phyloP scores from a whole-genome alignment of 768 basidiomycete genomes.

The Psilocybe sp. region DNA sequence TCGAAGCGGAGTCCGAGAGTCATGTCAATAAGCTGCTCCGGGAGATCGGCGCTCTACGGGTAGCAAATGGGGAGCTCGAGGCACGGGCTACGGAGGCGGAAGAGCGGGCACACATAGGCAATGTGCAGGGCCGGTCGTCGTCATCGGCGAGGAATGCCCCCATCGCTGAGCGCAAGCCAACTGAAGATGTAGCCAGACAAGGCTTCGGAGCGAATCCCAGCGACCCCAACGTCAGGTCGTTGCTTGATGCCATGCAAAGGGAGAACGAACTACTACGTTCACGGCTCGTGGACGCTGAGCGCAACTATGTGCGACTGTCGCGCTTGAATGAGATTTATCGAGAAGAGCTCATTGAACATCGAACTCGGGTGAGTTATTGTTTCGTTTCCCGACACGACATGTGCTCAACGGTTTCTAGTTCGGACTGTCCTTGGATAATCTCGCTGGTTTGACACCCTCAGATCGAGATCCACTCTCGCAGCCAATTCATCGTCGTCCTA shows the following conservation, averaged over 20 bases:
- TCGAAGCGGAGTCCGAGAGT: conserved; percentile 84
- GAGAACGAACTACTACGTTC: conserved; percentile 77
- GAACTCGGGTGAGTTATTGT: conserved; percentile 61
- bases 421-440: conserved; percentile 73
- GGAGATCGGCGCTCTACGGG: conserved; percentile 63
- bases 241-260: conserved; percentile 72
- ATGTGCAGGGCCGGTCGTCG: neutral
- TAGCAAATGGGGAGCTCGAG: conserved; percentile 52
- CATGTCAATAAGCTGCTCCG: conserved; percentile 77
- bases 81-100: conserved; percentile 14
- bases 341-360: conserved; percentile 78
- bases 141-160: neutral
- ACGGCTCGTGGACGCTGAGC: conserved; percentile 69
- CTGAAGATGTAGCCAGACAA: neutral
- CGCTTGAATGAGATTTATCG: conserved; percentile 81
- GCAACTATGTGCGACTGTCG: conserved; percentile 71
- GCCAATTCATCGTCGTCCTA: conserved; percentile 60
- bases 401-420: conserved; percentile 38
- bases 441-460: conserved; percentile 65
- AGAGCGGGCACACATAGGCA: neutral
- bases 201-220: conserved; percentile 14
- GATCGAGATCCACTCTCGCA: conserved; percentile 63
- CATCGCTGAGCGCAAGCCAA: neutral
- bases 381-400: neutral
- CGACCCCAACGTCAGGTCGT: conserved; percentile 48